A percentile compares a stretch with the other conserved stretches of the same genome.
These are phyloP conservation scores for Diddensiella caesifluorescens DNA, from an alignment of 805 yeast species.

Conservation along the genomic window DNA sequence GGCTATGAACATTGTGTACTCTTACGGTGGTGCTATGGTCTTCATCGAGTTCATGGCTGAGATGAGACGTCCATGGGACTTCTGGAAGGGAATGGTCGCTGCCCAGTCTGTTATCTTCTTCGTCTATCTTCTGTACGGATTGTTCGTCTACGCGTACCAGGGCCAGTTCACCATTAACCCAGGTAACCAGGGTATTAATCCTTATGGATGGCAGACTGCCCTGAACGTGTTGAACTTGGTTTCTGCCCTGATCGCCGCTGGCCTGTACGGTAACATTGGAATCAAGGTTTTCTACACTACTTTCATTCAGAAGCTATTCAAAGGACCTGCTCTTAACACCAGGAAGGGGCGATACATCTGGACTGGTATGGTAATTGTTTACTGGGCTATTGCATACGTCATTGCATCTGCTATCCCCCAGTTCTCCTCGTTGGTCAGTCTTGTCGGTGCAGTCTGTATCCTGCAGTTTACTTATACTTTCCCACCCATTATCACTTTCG, in stretches of 20 bases:
- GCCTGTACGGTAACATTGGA: slow-evolving; percentile 44
- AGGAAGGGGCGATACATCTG: slow-evolving; percentile 35
- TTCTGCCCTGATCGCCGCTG: slow-evolving; percentile 41
- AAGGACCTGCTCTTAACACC: slow-evolving; percentile 32
- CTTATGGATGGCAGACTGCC: slow-evolving; percentile 36
- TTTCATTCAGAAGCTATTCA: slow-evolving; percentile 32
- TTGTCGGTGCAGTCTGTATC: slow-evolving; percentile 42
- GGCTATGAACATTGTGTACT: slow-evolving; percentile 42
- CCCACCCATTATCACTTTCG: slow-evolving; percentile 32
- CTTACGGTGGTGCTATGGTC: slow-evolving; percentile 49
- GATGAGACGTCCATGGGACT: slow-evolving; percentile 44
- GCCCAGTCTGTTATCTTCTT: slow-evolving; percentile 40
- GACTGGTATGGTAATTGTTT: slow-evolving; percentile 35
- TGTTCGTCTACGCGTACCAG: slow-evolving; percentile 40
- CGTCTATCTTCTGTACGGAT: slow-evolving; percentile 40
- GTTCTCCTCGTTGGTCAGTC: slow-evolving; percentile 35
- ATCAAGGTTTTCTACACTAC: slow-evolving; percentile 42
- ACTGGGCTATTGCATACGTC: slow-evolving; percentile 42
- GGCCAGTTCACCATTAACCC: slow-evolving; percentile 43
- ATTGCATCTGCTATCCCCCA: slow-evolving; percentile 43
- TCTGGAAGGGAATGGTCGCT: slow-evolving; percentile 42
- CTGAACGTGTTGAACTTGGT: slow-evolving; percentile 35
- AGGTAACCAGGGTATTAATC: slow-evolving; percentile 40
- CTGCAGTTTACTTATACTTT: slow-evolving; percentile 44
- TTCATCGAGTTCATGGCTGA: slow-evolving; percentile 46